phyloP scores from a whole-genome alignment of 2,329 filamentous ascomycete species.

The Trichoderma oligosporum region DNA sequence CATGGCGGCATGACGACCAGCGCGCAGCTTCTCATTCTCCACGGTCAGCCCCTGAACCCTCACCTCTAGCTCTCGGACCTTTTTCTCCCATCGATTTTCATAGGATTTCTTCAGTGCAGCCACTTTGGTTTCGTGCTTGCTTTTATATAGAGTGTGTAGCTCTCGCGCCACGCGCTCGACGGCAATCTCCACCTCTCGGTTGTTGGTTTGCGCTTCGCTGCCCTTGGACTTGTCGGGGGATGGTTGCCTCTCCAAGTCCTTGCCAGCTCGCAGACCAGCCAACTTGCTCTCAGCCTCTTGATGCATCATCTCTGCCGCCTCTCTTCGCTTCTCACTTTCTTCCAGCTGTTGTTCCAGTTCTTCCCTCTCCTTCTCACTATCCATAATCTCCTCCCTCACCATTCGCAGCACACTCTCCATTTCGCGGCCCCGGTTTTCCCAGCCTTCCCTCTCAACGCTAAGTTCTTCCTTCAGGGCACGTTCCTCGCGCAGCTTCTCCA shows the following conservation, averaged over 20 bases:
- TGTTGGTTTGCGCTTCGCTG: no score
- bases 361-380: slow-evolving; percentile 75
- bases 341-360: slow-evolving; percentile 71
- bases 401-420: slow-evolving; percentile 78
- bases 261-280: slow-evolving; percentile 66
- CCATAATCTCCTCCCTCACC: slow-evolving; percentile 76
- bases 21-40: slow-evolving; percentile 72
- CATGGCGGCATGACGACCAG: slow-evolving; percentile 65
- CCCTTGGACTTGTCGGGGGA: slow-evolving; percentile 40
- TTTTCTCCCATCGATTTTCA: slow-evolving; percentile 86
- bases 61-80: slow-evolving; percentile 70
- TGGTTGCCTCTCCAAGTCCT: slow-evolving; percentile 38
- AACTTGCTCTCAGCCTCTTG: slow-evolving; percentile 73
- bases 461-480: slow-evolving; percentile 65
- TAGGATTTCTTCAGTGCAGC: slow-evolving; percentile 81
- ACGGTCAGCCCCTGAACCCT: slow-evolving; percentile 65
- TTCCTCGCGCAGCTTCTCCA: slow-evolving; percentile 80
- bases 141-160: slow-evolving; percentile 88
- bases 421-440: slow-evolving; percentile 80
- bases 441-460: slow-evolving; percentile 70
- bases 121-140: slow-evolving; percentile 96
- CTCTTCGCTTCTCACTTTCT: slow-evolving; percentile 69
- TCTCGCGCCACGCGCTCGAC: slow-evolving; percentile 92
- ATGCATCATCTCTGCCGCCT: slow-evolving; percentile 71
- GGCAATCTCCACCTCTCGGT: slow-evolving; percentile 70